Evolutionary conservation across 441 rosid species (phyloP), one percentile per base, ranked within the genome.

Genomic region (Flueggea neowawraea): DNA sequence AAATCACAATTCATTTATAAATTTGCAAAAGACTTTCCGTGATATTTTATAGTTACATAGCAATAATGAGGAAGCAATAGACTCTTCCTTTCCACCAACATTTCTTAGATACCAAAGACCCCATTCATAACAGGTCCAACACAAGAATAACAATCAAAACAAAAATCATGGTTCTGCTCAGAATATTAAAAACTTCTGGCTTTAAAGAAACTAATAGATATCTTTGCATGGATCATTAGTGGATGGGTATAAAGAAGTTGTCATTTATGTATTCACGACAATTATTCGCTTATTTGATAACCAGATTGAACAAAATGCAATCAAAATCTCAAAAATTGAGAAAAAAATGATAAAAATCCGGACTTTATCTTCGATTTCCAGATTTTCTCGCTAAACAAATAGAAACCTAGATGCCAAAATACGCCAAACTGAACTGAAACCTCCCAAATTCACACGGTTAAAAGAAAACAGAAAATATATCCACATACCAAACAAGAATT

Each of bases 401-500:
- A 10, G n/a, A 22, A 55, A 22, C 28, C 12, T 16, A 15, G 60
- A 31, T 7, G 55, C 9, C 6, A 17, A 22, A 54, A 67, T 0
- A 48, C 4, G n/a, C 52, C 15, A 16, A 54, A 54, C 15, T 15
- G 12, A 52, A 55, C 3, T 44, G 60, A 52, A 57, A 15, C 16
- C 45, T 13, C 16, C 14, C 47, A 31, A 28, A 5, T 63, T 53
- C 6, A 13, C 17, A 33, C n/a, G n/a, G n/a, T n/a, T n/a, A 67
- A 58, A 32, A 53, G 44, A 55, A 16, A 57, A 16, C 16, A 54
- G 64, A 15, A 31, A 36, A 3, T 12, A n/a, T n/a, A n/a, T 6
- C n/a, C n/a, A 73, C 82, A 61, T 73, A 93, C 96, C 97, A 90
- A 64, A 93, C 86, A 57, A 90, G 51, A 41, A 93, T 62, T 60